Evolutionary conservation across 306 rosid genomes (phyloP), one percentile per base, ranked within the genome.

Genomic region (Castanospermum australe): DNA sequence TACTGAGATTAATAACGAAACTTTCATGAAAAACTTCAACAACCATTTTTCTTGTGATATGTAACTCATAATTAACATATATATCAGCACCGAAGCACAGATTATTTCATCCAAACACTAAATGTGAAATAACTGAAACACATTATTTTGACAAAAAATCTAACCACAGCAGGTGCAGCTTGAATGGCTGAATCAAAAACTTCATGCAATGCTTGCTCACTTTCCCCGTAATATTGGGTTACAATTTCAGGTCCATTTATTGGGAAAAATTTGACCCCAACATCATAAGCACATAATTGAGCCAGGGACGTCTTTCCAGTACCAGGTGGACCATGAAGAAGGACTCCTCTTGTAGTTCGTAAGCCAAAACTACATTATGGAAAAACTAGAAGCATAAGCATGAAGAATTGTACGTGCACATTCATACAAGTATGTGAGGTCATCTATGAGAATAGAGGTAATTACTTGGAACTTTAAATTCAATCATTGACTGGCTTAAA

Each of bases 291-390:
- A 84, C 97, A 94, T 69, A 89, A 54, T 33, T 36, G 88, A 83
- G 91, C 99, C 84, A 94, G 76, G 30, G 93, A 87, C 83, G 99
- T 89, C 86, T 94, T 94, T 82, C 99, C 99, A 11, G 97, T 94
- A 81, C 99, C 99, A 76, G 99, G 90, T 33, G 99, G 95, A 33
- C 99, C 97, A 75, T 89, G 97, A 73, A 94, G 97, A 87, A 94
- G 97, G 77, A 91, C 93, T 67, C 97, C 97, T 87, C 92, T 92
- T 18, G 92, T 89, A 72, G 87, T 79, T 85, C 88, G 91, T 84
- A 89, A 80, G 84, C 95, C 99, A 78, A 89, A 84, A 75, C 97
- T 94, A 86, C 78, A 83, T 65, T 66, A 65, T 67, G 68, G 22
- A 76, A 73, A 59, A 68, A 54, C 51, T 59, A 80, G 54, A 60